phyloP scores from a whole-genome alignment of 139 green algal genomes.

The Eudorina sp. region DNA sequence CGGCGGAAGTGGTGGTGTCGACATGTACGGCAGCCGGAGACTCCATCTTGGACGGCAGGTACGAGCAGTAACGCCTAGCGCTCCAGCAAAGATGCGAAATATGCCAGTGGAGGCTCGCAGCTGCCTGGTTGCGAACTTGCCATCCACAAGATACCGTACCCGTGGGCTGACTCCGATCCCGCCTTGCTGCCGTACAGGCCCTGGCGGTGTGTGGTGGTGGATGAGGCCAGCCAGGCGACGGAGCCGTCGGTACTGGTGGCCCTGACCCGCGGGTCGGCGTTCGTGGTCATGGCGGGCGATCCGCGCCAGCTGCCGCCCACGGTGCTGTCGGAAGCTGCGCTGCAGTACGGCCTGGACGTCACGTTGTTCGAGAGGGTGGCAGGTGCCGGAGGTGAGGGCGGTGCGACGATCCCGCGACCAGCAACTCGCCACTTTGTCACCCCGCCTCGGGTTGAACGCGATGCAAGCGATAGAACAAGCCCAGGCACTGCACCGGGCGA shows the following conservation, averaged over 20 bases:
- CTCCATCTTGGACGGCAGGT: constrained; percentile 44
- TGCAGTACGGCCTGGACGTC: constrained; percentile 68
- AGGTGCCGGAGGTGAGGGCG: constrained; percentile 12
- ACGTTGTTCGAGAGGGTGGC: constrained; percentile 91
- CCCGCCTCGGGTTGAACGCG: no score
- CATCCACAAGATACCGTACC: no score
- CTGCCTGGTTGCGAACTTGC: no score
- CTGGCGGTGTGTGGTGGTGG: constrained; percentile 91
- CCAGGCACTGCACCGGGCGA: no score
- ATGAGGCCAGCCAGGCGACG: constrained; percentile 94
- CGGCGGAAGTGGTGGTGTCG: constrained; percentile 59
- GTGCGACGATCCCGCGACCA: background rate
- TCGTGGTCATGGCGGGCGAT: constrained; percentile 93
- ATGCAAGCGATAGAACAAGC: no score
- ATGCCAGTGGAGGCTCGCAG: no score
- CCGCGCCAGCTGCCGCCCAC: constrained; percentile 93
- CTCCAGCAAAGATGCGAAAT: no score
- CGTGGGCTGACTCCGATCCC: no score
- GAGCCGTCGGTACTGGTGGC: constrained; percentile 90
- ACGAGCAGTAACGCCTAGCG: no score
- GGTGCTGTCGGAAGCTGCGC: constrained; percentile 65
- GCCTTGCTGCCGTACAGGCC: background rate
- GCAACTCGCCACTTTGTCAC: background rate
- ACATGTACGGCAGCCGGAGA: constrained; percentile 75
- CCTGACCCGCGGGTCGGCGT: constrained; percentile 83